These are phyloP conservation scores for Mucor plumbeus DNA, from an alignment of 371 early-diverging fungal species.

Conservation along the genomic window DNA sequence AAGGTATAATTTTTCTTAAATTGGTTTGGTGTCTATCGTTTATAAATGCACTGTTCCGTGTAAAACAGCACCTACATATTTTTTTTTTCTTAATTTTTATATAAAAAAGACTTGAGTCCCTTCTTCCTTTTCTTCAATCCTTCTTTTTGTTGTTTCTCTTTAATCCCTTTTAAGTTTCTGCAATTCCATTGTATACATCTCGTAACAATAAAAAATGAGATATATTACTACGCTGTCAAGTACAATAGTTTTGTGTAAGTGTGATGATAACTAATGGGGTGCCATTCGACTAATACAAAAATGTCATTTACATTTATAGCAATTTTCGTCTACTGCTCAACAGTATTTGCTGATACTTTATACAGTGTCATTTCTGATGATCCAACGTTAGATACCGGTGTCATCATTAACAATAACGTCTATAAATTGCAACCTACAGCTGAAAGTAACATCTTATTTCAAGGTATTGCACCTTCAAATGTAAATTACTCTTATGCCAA, in stretches of 20 bases:
- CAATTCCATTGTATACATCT: not conserved
- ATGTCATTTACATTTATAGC: not conserved
- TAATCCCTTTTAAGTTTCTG: not conserved
- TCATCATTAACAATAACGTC: conserved; percentile 11
- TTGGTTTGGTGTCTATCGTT: not conserved
- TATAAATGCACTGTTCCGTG: not conserved
- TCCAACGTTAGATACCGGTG: conserved; percentile 15
- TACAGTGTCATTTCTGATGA: conserved; percentile 26
- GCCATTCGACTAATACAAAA: not conserved
- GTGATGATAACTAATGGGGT: not conserved
- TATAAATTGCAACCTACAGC: conserved; percentile 11
- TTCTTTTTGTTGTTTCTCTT: not conserved
- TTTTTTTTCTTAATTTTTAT: not conserved
- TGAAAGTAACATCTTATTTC: conserved; percentile 21
- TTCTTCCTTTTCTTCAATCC: not conserved
- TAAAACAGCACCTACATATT: not conserved
- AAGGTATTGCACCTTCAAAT: conserved; percentile 23
- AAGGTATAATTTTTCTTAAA: not conserved
- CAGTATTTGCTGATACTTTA: not conserved
- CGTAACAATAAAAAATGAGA: not conserved
- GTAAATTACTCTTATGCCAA: conserved; percentile 23
- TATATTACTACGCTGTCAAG: not conserved
- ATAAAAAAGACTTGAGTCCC: not conserved
- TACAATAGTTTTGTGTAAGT: not conserved
- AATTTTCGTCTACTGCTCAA: not conserved